Evolutionary conservation across 202 grass and related monocot genomes (phyloP).

Genomic region (Musa balbisiana): DNA sequence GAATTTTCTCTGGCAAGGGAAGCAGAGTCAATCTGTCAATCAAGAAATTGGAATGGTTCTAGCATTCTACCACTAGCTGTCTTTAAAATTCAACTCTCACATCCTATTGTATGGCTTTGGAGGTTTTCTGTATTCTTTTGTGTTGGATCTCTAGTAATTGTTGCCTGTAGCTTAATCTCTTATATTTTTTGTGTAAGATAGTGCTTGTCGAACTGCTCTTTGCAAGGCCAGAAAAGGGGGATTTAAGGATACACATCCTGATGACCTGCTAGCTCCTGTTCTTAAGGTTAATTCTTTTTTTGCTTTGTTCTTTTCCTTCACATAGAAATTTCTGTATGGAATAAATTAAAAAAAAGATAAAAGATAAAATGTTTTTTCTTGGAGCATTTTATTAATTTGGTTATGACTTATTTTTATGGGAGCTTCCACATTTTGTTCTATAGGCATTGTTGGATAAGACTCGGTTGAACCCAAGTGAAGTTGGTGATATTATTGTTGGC

Average conservation of each 20-base stretch:
- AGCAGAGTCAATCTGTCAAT: neutral
- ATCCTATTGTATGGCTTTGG: neutral
- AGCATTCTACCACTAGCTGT: neutral
- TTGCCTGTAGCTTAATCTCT: neutral
- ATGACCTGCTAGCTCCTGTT: constrained; percentile 78
- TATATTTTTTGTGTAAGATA: constrained; percentile 30
- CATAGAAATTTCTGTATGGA: neutral
- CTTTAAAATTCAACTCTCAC: neutral
- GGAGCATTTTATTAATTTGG: neutral
- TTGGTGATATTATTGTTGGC: constrained; percentile 91
- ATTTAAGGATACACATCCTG: constrained; percentile 85
- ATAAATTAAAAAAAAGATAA: neutral
- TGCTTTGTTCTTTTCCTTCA: neutral
- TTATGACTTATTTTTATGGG: neutral
- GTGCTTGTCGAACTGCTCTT: constrained; percentile 86
- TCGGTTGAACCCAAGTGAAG: constrained; percentile 55
- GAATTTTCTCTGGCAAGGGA: neutral
- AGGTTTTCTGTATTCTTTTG: neutral
- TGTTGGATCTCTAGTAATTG: neutral
- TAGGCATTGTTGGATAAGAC: constrained; percentile 83
- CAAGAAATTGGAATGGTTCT: neutral
- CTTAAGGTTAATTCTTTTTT: constrained; percentile 54
- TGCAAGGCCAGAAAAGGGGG: constrained; percentile 79
- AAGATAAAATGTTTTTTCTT: neutral
- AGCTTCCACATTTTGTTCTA: constrained; percentile 1